Base-by-base conservation (phyloP, 1,139 yeast species). In the Debaryomyces nepalensis region DNA sequence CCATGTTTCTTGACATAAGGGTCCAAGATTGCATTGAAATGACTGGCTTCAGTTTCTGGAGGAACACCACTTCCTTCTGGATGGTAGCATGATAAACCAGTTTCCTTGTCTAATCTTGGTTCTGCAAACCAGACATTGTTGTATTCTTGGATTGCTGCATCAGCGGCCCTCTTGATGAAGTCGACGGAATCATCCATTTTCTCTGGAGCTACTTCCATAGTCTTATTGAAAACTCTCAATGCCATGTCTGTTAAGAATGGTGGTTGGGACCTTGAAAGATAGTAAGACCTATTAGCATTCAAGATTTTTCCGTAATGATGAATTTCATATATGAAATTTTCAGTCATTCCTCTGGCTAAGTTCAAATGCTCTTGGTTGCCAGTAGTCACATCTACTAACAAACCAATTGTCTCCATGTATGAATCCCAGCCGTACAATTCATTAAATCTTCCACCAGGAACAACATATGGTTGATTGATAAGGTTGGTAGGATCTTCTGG, bases 351-450 rank as follows among this genome's bases (percentile, higher is more conserved):
- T 52, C 84, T 74, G 6, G 97, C 95, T 31, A 91, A 73, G 21
- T 58, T 50, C 40, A 73, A 63, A 49, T 69, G 66, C n/a, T 58
- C 60, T 35, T 57, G 58, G 34, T 64, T 50, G 27, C 83, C 86
- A 3, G 74, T 56, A 7, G 81, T 73, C 20, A 79, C 83, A 55
- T 87, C 88, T 11, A 81, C 77, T 31, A 93, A 63, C 39, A 93
- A 71, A 1, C 99, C 99, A 23, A 91, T 65, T 0, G 95, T 81
- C 59, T 87, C 93, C 85, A 95, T 87, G 60, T 93, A 93, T 1
- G 97, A 89, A 63, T 93, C 99, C 99, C 99, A 93, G 6, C 99
- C 99, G 57, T 93, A 93, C 43, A 90, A 76, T 64, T 93, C 99
- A 64, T 95, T 95, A 64, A 93, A 93, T 49, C 99, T 73, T 15